Evolutionary conservation across 2,329 filamentous ascomycete species (phyloP).

Genomic region (Exophiala sp.): DNA sequence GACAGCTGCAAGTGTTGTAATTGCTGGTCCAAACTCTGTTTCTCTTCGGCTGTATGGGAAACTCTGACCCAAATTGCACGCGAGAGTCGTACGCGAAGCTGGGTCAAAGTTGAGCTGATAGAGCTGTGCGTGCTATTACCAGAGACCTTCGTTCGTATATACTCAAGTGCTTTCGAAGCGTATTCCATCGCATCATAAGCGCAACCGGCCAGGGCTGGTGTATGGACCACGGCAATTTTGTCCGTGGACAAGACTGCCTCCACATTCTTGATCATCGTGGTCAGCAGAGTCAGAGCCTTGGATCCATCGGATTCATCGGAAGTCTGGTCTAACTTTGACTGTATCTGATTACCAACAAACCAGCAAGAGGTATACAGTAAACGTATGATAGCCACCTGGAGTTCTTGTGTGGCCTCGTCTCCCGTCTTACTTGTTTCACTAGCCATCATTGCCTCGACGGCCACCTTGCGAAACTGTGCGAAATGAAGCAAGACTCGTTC

Average conservation of each 20-base stretch:
- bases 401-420: background rate
- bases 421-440: background rate
- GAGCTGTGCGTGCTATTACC: background rate
- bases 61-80: slow-evolving; percentile 49
- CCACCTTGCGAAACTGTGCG: slow-evolving; percentile 16
- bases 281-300: background rate
- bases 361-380: slow-evolving; percentile 6
- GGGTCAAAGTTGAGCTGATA: background rate
- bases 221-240: slow-evolving; percentile 1
- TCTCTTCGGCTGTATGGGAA: slow-evolving; percentile 39
- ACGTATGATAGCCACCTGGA: slow-evolving; percentile 1
- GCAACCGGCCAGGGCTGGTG: background rate
- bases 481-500: slow-evolving; percentile 8
- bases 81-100: slow-evolving; percentile 34
- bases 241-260: slow-evolving; percentile 14
- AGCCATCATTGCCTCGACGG: slow-evolving; percentile 1
- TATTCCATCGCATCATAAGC: slow-evolving; percentile 19
- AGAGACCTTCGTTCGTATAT: slow-evolving; percentile 2
- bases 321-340: background rate
- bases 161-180: slow-evolving; percentile 16
- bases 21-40: slow-evolving; percentile 35
- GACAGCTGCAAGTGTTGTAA: slow-evolving; percentile 40
- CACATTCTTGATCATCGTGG: slow-evolving; percentile 16
- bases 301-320: background rate
- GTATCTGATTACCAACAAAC: slow-evolving; percentile 6